Evolutionary conservation across 768 basidiomycete species (phyloP), one percentile per base, ranked within the genome.

Genomic region (Termitomyces sp.): DNA sequence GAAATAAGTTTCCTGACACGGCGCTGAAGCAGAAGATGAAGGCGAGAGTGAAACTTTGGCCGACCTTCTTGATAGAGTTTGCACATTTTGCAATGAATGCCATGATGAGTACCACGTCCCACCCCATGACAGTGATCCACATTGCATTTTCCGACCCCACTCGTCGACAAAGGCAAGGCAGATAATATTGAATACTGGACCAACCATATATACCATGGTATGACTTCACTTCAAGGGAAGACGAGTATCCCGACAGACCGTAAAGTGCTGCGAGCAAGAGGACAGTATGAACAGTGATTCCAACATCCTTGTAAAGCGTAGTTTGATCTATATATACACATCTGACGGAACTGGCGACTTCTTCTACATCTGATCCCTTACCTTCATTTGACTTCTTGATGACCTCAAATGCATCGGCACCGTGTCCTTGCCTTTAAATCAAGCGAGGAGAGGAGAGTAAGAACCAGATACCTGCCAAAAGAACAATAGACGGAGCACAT

Each of bases 61-160:
- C 60, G 40, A 57, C 20, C 32, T 60, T 57, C 30, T 57, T 57
- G 18, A n/a, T 28, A 4, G 55, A 40, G 18, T 45, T 28, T 10
- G 52, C 46, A 54, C 49, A 60, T 47, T 46, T 43, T 13, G 45
- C 52, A 26, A 49, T 58, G 5, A 55, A 61, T 18, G 43, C 49
- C 57, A 57, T 55, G 53, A 58, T 58, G 48, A 58, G 60, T 22
- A 36, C 52, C 56, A 61, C 55, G 54, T 57, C 48, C 20, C 53
- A 30, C 20, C 53, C 60, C 56, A 61, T 50, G 26, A 54, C 53
- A 14, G 56, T 58, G 44, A 61, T 61, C 50, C 53, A 61, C 54
- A 38, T 38, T 16, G 38, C 5, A 38, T 5, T 38, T 61, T 61
- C n/a, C 60, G 49, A 24, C 56, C 57, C 48, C 57, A 58, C 48